phyloP scores from a whole-genome alignment of 2,329 filamentous ascomycete species.

The Phaeosphaeria sp. region DNA sequence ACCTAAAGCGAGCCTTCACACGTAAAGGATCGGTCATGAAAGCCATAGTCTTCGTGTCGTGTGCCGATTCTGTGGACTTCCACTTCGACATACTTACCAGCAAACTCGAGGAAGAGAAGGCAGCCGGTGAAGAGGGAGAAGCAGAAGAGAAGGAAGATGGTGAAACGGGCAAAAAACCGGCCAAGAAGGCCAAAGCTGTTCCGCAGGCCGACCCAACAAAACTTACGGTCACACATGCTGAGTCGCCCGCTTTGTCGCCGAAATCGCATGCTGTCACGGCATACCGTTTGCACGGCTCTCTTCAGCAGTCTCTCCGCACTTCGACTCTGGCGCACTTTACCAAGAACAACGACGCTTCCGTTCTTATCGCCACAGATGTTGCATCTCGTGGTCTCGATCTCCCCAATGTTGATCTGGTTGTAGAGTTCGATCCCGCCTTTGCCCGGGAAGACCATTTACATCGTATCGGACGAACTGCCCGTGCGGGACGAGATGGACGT shows the following conservation, averaged over 20 bases:
- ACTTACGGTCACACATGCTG: slow-evolving; percentile 65
- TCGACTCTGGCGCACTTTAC: slow-evolving; percentile 84
- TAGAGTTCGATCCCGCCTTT: slow-evolving; percentile 97
- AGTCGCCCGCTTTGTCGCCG: slow-evolving; percentile 75
- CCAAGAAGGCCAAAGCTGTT: slow-evolving; percentile 50
- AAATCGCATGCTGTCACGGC: slow-evolving; percentile 79
- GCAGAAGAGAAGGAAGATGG: slow-evolving; percentile 31
- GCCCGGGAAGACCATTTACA: slow-evolving; percentile 93
- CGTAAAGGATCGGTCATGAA: slow-evolving; percentile 94
- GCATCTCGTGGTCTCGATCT: slow-evolving; percentile 95
- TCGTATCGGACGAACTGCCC: slow-evolving; percentile 91
- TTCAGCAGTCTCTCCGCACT: slow-evolving; percentile 86
- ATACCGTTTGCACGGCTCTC: slow-evolving; percentile 89
- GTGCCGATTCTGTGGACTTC: slow-evolving; percentile 95
- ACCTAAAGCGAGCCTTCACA: slow-evolving; percentile 86
- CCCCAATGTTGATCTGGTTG: slow-evolving; percentile 90
- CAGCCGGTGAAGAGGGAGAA: slow-evolving; percentile 28
- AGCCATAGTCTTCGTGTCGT: slow-evolving; percentile 94
- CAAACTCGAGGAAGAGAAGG: slow-evolving; percentile 37
- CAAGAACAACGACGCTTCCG: slow-evolving; percentile 73
- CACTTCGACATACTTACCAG: slow-evolving; percentile 83
- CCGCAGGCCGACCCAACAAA: slow-evolving; percentile 49
- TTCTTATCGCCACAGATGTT: slow-evolving; percentile 94
- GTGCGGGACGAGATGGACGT: slow-evolving; percentile 86
- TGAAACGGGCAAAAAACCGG: slow-evolving; percentile 20